Evolutionary conservation across 345 rosid species (phyloP), one percentile per base, ranked within the genome.

Genomic region (Boechera divaricarpa): DNA sequence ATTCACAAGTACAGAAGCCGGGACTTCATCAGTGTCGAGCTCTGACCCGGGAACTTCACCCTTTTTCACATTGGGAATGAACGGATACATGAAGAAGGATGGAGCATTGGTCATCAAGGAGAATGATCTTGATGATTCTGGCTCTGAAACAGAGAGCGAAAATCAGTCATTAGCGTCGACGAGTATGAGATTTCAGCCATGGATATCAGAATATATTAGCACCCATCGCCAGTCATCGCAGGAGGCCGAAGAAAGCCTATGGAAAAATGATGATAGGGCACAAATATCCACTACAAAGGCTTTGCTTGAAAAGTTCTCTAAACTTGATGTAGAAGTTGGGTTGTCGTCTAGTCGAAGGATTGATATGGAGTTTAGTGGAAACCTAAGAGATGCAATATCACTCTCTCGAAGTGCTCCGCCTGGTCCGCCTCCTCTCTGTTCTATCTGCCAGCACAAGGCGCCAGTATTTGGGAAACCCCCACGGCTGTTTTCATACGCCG

Each of bases 391-490:
- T 80, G 97, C 91, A 38, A 69, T 93, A 80, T 89, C 97, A 41
- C 83, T 96, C 70, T 86, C 96, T 52, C 87, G 97, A 76, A 93
- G 83, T 71, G 86, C 85, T 9, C 97, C 99, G 28, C 91, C 85
- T 29, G 97, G 93, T 5, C 99, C 98, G 1, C 98, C 98, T 81
- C 99, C 99, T 11, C 79, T 96, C 79, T 96, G 99, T 70, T 96
- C 99, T 18, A 90, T 96, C 57, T 96, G 99, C 81, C 99, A 91
- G 79, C 97, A 96, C 75, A 93, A 93, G 83, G 94, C 97, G 0
- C 99, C 99, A 1, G 90, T 91, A 11, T 96, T 96, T 82, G 99
- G 99, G 69, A 93, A 93, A 75, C 99, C 99, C 0, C 98, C 99
- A 10, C 89, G 91, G 80, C 89, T 96, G 92, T 96, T 96, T 80